Evolutionary conservation across 768 basidiomycete species (phyloP), one percentile per base, ranked within the genome.

Genomic region (Calocera cornea): DNA sequence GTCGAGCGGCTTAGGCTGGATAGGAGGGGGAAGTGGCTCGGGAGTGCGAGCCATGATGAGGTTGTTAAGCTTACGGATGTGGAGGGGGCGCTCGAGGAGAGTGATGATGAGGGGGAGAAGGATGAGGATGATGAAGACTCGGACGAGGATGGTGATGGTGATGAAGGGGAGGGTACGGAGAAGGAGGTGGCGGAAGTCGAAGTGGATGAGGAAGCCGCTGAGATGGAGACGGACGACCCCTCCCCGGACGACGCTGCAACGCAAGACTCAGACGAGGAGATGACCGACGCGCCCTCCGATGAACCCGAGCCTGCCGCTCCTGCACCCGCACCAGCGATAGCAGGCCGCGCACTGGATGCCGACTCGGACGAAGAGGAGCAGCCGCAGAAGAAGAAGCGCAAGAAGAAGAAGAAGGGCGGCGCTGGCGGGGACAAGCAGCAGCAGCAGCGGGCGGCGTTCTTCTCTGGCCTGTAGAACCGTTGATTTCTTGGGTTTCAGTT

Each of bases 41-140:
- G 87, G 24, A 95, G 92, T 75, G 90, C 86, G 29, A 91, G 92
- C 34, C 94, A 97, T 71, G 95, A 97, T 69, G 90, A 95, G 67
- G 80, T 83, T 8, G 73, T 97, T 70, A 88, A 87, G 73, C 77
- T 97, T 78, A 95, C 92, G 31, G 89, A 95, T 76, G 79, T 97
- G 64, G 85, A 82, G 72, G 87, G 84, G 38, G 83, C 92, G 60
- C 88, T 95, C 71, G 82, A 83, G 69, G 83, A 83, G 36, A 81
- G 79, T 36, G 82, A 80, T 33, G 76, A 75, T 1, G 76, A 78
- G 27, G 77, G 71, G 22, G 75, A 74, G 22, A 72, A 70, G 8
- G 75, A 77, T 24, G 76, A 72, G 24, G 77, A 76, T 29, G 77
- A 74, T 29, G 78, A 73, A 12, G 38, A 38, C 16, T 27, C 54